A percentile compares a stretch with the other conserved stretches of the same genome.
These are phyloP conservation scores for Candida manassasensis DNA, from an alignment of 805 yeast genomes.

Conservation along the genomic window DNA sequence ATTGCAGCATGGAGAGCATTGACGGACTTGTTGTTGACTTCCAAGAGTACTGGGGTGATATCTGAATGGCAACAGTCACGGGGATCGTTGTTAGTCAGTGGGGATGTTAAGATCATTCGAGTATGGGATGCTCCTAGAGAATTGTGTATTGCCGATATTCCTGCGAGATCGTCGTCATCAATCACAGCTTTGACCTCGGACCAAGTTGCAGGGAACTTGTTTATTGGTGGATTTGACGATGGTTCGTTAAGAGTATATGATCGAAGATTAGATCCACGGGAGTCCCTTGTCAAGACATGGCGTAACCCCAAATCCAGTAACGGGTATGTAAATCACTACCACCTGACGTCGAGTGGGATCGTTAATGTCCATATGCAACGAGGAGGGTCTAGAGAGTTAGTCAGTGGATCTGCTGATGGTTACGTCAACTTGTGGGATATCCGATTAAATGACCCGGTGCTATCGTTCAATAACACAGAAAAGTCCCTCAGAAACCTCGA, in stretches of 20 bases:
- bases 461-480: slow-evolving; percentile 54
- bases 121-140: slow-evolving; percentile 98
- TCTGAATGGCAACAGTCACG: slow-evolving; percentile 97
- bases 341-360: slow-evolving; percentile 42
- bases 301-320: slow-evolving; percentile 27
- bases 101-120: slow-evolving; percentile 87
- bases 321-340: slow-evolving; percentile 1
- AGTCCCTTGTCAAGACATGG: slow-evolving; percentile 84
- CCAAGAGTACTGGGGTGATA: slow-evolving; percentile 75
- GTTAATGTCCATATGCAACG: slow-evolving; percentile 90
- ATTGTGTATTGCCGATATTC: slow-evolving; percentile 77
- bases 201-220: slow-evolving; percentile 87
- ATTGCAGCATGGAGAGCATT: slow-evolving; percentile 91
- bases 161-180: slow-evolving; percentile 86
- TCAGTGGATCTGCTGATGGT: slow-evolving; percentile 81
- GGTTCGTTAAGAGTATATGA: slow-evolving; percentile 88
- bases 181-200: slow-evolving; percentile 89
- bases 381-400: slow-evolving; percentile 89
- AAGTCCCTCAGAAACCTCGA: slow-evolving; percentile 61
- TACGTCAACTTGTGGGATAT: slow-evolving; percentile 88
- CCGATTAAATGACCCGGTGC: slow-evolving; percentile 65
- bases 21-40: slow-evolving; percentile 76
- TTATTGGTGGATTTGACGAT: slow-evolving; percentile 90
- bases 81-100: slow-evolving; percentile 86
- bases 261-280: slow-evolving; percentile 77